Base-by-base conservation (phyloP, 2,329 filamentous ascomycete species). In the Aspergillus glaucus region DNA sequence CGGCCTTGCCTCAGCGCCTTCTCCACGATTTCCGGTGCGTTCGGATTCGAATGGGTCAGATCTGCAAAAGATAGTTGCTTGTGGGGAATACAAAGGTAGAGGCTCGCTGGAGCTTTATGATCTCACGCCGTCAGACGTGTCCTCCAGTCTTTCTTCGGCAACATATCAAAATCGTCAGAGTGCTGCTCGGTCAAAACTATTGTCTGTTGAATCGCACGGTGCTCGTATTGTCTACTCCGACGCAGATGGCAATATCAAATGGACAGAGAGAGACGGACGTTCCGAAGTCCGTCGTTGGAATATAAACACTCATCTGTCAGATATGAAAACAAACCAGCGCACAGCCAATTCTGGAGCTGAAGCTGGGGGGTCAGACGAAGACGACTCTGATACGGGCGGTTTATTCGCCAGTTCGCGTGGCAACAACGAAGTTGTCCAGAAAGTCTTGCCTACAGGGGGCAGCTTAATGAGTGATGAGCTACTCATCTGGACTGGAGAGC, bases 31-130 rank as follows among this genome's bases (percentile, higher is more conserved):
- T 17, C 79, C 81, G n/a, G 56, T 67, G 4, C 58, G 61, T 36
- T 60, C 60, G 3, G 56, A 59, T 36, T 57, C 61, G 1, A 9
- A 67, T 75, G 47, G 77, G 79, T 48, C 76, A 76, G 54, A 73
- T 81, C 10, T 72, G 66, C 53, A 84, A 42, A 90, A 86, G 0
- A 69, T 96, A 22, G 79, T 95, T 45, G 88, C 89, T 2, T 88
- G 87, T 36, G 92, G 91, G 4, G 88, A 92, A 63, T 96, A 96
- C 72, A 94, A 93, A 58, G 88, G 86, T 28, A 91, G 93, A 66
- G 92, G 92, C 0, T 91, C 87, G 0, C 74, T 97, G 2, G 92
- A 97, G 62, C 72, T 95, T n/a, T 95, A 95, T 65, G 52, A 62
- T 51, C 55, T 72, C 57, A 64, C 53, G 46, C 59, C 56, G 9